Conservation (phyloP, 2,329 filamentous ascomycete genomes). For the Colletotrichum cuscutae region DNA sequence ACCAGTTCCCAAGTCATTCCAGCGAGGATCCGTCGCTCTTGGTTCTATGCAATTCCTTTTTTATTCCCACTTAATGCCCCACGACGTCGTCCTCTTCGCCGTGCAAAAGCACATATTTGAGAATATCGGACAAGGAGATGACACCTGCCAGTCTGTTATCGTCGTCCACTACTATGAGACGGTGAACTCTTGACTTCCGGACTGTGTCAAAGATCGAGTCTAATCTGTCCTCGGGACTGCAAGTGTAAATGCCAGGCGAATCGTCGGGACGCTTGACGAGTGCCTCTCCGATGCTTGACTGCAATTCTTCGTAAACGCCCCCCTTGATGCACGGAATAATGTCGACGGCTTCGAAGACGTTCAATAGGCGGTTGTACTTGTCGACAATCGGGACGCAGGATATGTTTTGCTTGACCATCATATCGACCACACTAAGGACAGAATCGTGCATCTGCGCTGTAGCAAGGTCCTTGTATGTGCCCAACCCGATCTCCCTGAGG, state of each 20-base stretch:
- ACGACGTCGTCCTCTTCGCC: slow-evolving; percentile 68
- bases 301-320: slow-evolving; percentile 90
- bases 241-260: slow-evolving; percentile 97
- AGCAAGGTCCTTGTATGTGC: slow-evolving; percentile 83
- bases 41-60: slow-evolving; percentile 31
- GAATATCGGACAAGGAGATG: slow-evolving; percentile 93
- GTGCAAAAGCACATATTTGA: slow-evolving; percentile 90
- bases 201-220: slow-evolving; percentile 98
- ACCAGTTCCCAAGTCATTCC: slow-evolving; percentile 34
- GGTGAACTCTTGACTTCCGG: slow-evolving; percentile 92
- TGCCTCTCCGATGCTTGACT: slow-evolving; percentile 87
- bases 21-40: slow-evolving; percentile 34
- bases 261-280: slow-evolving; percentile 88
- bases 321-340: slow-evolving; percentile 97
- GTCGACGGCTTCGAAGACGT: slow-evolving; percentile 97
- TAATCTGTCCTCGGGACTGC: slow-evolving; percentile 88
- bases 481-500: slow-evolving; percentile 83
- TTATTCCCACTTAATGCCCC: slow-evolving; percentile 13
- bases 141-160: slow-evolving; percentile 87
- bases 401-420: slow-evolving; percentile 92
- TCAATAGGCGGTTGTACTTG: slow-evolving; percentile 79
- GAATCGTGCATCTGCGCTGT: slow-evolving; percentile 90
- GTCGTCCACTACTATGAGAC: slow-evolving; percentile 93
- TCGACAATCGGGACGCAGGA: slow-evolving; percentile 95
- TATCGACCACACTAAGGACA: slow-evolving; percentile 93